Evolutionary conservation across 805 yeast species (phyloP), one percentile per base, ranked within the genome.

Genomic region (Wilhelminamyces savonicus): DNA sequence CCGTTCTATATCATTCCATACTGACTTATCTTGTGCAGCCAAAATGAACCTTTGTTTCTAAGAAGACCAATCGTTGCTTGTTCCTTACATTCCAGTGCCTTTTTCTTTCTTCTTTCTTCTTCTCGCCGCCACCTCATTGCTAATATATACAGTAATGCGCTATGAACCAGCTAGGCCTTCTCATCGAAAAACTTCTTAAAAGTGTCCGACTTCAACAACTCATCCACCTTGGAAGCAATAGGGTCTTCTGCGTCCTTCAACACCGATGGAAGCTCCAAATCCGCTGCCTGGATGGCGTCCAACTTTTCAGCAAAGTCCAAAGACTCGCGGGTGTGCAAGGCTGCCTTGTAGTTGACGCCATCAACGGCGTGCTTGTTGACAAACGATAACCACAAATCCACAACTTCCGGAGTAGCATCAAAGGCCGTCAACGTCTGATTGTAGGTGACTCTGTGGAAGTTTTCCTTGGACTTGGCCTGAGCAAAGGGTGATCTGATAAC

Each of bases 401-500:
- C 63, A 4, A 82, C 80, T 49, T 85, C 95, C 1, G 88, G 80
- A 35, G 82, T 78, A 12, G 95, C 74, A 55, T 92, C 97, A 69
- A 75, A 87, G 17, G 86, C 82, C 42, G 69, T 71, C 41, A 92
- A 66, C 36, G 73, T 54, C 39, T 94, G 75, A 45, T 80, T 76
- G 54, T 76, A 83, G 1, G 97, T 92, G 28, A 74, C 70, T 63
- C 97, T 78, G 63, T 84, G 83, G 60, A 83, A 92, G 66, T 90
- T 92, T 63, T 90, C 95, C 62, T 92, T 92, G 7, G 92, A 72
- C 55, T 87, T 88, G 30, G 97, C 94, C 50, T 85, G 92, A 13
- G 83, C 95, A 54, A 92, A 92, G 2, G 97, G 97, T 3, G 95
- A 78, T 54, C 80, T 75, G 48, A 82, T 87, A 25, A 92, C 95